Conservation (phyloP, 257 asterid species). For the Nyctanthes arbortristis region DNA sequence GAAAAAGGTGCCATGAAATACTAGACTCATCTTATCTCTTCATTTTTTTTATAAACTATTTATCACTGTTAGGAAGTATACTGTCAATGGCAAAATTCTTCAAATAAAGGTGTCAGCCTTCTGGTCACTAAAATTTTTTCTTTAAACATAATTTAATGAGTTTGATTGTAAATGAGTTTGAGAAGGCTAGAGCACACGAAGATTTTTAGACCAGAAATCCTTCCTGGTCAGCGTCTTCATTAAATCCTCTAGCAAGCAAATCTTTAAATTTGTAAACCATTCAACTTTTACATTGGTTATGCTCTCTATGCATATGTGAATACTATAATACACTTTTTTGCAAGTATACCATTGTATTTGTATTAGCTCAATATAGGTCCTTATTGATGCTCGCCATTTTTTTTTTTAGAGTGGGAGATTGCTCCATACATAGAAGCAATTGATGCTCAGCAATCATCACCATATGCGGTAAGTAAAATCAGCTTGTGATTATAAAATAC, state of each 20-base stretch:
- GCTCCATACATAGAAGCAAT: slow-evolving; percentile 96
- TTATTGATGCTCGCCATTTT: slow-evolving; percentile 17
- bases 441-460: slow-evolving; percentile 77
- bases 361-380: slow-evolving; percentile 14
- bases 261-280: neutral
- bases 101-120: too few species aligned
- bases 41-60: too few species aligned
- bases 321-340: slow-evolving; percentile 2
- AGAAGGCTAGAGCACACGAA: neutral
- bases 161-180: slow-evolving; percentile 7
- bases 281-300: neutral
- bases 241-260: neutral
- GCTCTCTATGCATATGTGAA: neutral
- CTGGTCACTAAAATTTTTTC: too few species aligned
- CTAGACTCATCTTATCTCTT: too few species aligned
- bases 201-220: neutral
- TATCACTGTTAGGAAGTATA: too few species aligned
- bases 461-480: slow-evolving; percentile 52
- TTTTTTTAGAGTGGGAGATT: slow-evolving; percentile 76
- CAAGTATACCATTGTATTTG: neutral
- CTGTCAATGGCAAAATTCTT: too few species aligned
- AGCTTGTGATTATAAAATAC: neutral
- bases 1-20: too few species aligned
- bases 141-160: too few species aligned
- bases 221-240: neutral